Evolutionary conservation across 1,284 basidiomycete genomes (phyloP).

Genomic region (Meira nashicola): DNA sequence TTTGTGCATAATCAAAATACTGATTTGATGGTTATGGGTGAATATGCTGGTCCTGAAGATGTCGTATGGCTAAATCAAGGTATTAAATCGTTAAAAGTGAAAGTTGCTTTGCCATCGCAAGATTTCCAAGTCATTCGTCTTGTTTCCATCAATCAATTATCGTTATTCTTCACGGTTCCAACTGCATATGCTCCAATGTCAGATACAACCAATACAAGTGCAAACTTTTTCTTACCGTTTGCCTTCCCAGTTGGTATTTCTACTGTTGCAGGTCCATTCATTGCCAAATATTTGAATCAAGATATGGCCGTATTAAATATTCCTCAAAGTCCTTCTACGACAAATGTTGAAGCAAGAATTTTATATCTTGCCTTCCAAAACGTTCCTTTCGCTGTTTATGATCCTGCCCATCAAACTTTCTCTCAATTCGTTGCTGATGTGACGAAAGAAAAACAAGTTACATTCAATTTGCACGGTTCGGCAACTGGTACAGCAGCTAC

Average conservation of each 20-base stretch:
- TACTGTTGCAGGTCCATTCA: slow-evolving; percentile 64
- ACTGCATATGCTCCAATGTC: slow-evolving; percentile 61
- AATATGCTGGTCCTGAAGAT: slow-evolving; percentile 63
- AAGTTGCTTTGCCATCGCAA: slow-evolving; percentile 64
- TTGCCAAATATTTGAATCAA: slow-evolving; percentile 60
- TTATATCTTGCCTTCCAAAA: slow-evolving; percentile 64
- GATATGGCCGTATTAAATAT: slow-evolving; percentile 65
- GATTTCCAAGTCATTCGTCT: slow-evolving; percentile 67
- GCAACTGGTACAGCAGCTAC: slow-evolving; percentile 63
- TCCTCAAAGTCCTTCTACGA: slow-evolving; percentile 60
- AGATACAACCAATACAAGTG: slow-evolving; percentile 62
- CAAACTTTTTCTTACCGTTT: slow-evolving; percentile 67
- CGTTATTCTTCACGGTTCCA: slow-evolving; percentile 62
- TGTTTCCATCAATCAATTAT: slow-evolving; percentile 64
- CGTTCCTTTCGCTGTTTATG: slow-evolving; percentile 63
- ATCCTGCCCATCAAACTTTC: slow-evolving; percentile 58
- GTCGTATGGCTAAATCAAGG: slow-evolving; percentile 70
- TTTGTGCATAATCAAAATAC: slow-evolving; percentile 68
- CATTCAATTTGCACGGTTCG: slow-evolving; percentile 62
- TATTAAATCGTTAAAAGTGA: slow-evolving; percentile 64
- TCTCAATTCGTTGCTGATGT: slow-evolving; percentile 66
- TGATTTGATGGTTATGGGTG: slow-evolving; percentile 63
- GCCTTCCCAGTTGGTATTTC: slow-evolving; percentile 67
- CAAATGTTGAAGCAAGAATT: slow-evolving; percentile 64
- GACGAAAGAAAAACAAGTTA: slow-evolving; percentile 59